Conservation (phyloP, 2,329 filamentous ascomycete genomes). For the Diplodia sapinea region DNA sequence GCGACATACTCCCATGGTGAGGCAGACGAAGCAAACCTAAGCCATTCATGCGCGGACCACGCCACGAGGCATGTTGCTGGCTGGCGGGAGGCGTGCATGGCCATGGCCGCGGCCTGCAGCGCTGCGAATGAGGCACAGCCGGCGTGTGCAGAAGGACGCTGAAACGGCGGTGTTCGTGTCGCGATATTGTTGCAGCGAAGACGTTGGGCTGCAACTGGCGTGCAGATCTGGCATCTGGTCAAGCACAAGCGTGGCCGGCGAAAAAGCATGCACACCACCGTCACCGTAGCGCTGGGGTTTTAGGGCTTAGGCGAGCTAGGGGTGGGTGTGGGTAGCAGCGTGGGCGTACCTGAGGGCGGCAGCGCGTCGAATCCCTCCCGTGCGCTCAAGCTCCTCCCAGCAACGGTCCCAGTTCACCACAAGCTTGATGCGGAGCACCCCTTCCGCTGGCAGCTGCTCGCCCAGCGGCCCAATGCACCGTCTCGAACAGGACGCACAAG, state of each 20-base stretch:
- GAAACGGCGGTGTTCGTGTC: conserved; percentile 30
- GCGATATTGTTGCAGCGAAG: conserved; percentile 27
- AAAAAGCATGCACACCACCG: not conserved
- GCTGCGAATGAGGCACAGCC: conserved; percentile 1
- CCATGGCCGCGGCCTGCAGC: conserved; percentile 1
- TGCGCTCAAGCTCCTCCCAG: not conserved
- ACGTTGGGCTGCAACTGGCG: conserved; percentile 21
- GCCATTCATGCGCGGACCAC: conserved; percentile 9
- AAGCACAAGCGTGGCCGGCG: conserved; percentile 4
- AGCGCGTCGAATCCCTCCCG: conserved; percentile 1
- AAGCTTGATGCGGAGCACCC: not conserved
- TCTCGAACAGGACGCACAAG: conserved; percentile 1
- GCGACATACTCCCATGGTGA: conserved; percentile 3
- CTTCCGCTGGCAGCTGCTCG: not conserved
- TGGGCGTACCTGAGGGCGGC: conserved; percentile 25
- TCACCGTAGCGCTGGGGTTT: conserved; percentile 5
- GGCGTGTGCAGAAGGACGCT: conserved; percentile 5
- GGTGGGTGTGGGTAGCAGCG: not conserved
- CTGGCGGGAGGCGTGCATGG: conserved; percentile 15
- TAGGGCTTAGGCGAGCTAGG: conserved; percentile 15
- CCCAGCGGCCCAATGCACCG: conserved; percentile 5
- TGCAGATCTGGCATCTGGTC: conserved; percentile 27
- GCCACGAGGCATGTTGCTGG: conserved; percentile 5
- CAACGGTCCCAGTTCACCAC: not conserved
- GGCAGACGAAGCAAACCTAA: conserved; percentile 14